Evolutionary conservation across 345 rosid species (phyloP), one percentile per base, ranked within the genome.

Genomic region (Conringia planisiliqua): DNA sequence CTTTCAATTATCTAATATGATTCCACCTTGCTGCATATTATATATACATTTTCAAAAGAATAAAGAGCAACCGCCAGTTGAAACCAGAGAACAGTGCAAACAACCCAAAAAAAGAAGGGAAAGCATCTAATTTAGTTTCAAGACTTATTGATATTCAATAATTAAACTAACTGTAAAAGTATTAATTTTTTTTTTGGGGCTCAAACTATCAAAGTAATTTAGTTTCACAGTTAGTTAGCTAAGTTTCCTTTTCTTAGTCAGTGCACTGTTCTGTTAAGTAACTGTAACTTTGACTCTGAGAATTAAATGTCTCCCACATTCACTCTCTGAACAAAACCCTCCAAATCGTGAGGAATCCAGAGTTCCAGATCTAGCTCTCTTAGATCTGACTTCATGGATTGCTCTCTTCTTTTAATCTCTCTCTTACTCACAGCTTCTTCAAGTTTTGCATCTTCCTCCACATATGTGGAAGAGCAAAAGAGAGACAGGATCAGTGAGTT

Each of bases 401-500:
- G 0, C 52, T 70, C 75, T 27, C 29, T 76, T 63, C 80, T 70
- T 50, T 59, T 55, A 1, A 7, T 68, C 66, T 3, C 51, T 27
- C 66, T 76, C 46, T 55, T 70, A 55, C 66, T 76, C 71, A n/a
- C 67, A 71, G 0, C 63, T 70, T 44, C 81, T 81, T 44, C 56
- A 36, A 61, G 20, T 65, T 27, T 42, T 74, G 26, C 56, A n/a
- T 81, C 77, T 61, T 80, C 77, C 81, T 60, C 58, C 58, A 52
- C 58, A 12, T 52, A 83, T 55, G 60, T 78, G 35, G 82, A 77
- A 72, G 91, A 85, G 71, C 96, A 87, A 74, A 74, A 63, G 56
- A 80, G 80, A 74, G 99, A 92, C 81, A 90, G 84, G 69, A 92
- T 95, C 83, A 70, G 7, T 26, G 38, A 38, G 66, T 79, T 95